phyloP scores from a whole-genome alignment of 495 filamentous ascomycete genomes.

The Xylaria castorea region DNA sequence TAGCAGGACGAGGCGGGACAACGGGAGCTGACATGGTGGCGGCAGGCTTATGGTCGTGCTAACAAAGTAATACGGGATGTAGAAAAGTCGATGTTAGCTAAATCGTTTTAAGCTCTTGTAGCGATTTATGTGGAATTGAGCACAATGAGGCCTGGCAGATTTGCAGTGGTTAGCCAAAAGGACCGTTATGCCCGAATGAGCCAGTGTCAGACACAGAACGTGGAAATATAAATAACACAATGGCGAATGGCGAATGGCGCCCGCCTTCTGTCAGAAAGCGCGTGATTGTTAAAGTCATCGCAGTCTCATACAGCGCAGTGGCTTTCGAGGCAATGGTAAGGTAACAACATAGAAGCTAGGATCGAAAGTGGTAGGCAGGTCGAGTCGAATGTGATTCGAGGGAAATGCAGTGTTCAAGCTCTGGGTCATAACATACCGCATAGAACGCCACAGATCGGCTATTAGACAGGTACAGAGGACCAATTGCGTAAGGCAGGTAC shows the following conservation, averaged over 20 bases:
- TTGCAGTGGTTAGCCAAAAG: constrained; percentile 10
- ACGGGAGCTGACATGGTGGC: constrained; percentile 61
- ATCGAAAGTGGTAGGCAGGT: not conserved
- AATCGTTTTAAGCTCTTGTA: constrained; percentile 30
- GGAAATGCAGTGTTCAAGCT: not conserved
- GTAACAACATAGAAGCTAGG: not conserved
- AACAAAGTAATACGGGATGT: constrained; percentile 11
- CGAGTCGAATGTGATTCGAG: not conserved
- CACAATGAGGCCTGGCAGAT: constrained; percentile 31
- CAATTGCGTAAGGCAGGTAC: not conserved
- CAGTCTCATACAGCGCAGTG: not conserved
- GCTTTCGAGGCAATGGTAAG: not conserved
- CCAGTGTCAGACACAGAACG: not conserved
- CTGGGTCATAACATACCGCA: constrained; percentile 13
- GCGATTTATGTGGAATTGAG: constrained; percentile 28
- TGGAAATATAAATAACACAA: not conserved
- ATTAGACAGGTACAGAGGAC: not conserved
- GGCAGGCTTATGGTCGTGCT: constrained; percentile 45
- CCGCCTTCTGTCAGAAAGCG: not conserved
- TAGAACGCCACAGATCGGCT: constrained; percentile 14
- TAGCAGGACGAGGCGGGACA: constrained; percentile 70
- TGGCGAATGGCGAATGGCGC: not conserved
- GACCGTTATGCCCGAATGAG: not conserved
- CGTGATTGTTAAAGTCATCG: not conserved
- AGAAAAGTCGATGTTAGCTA: constrained; percentile 34